Percentiles rank a stretch among this genome's conserved stretches.
Conservation (phyloP, 768 basidiomycete species). For the Suillus luteus region DNA sequence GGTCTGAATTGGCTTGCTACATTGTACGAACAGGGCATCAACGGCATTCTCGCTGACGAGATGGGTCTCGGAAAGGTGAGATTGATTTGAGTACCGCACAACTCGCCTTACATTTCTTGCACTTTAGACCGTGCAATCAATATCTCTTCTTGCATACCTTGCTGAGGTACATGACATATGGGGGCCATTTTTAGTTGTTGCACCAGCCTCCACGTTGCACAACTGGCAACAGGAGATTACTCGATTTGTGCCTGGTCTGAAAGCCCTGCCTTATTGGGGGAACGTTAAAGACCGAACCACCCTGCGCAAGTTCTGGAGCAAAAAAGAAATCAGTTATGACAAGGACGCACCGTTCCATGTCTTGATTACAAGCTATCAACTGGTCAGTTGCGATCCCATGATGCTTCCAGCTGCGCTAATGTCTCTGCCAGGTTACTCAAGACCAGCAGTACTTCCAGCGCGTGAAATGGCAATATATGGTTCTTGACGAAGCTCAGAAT, state of each 20-base stretch:
- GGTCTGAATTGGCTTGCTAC: slow-evolving; percentile 98
- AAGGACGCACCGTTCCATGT: slow-evolving; percentile 96
- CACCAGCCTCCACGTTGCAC: slow-evolving; percentile 95
- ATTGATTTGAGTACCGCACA: slow-evolving; percentile 9
- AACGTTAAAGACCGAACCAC: slow-evolving; percentile 95
- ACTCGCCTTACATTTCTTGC: not conserved
- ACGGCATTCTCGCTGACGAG: slow-evolving; percentile 98
- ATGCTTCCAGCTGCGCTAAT: slow-evolving; percentile 10
- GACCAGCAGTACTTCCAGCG: slow-evolving; percentile 98
- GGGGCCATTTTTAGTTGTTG: slow-evolving; percentile 98
- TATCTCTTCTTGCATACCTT: slow-evolving; percentile 92
- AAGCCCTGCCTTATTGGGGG: slow-evolving; percentile 98
- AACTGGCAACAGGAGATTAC: slow-evolving; percentile 99
- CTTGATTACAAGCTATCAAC: slow-evolving; percentile 94
- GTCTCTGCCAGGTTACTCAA: slow-evolving; percentile 70
- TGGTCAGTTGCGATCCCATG: slow-evolving; percentile 51
- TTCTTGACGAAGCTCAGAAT: slow-evolving; percentile 99
- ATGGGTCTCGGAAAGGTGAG: slow-evolving; percentile 91
- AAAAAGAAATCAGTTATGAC: slow-evolving; percentile 94
- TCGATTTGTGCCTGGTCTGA: slow-evolving; percentile 90
- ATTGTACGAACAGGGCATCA: slow-evolving; percentile 98
- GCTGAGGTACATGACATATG: slow-evolving; percentile 98
- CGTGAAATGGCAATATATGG: slow-evolving; percentile 99
- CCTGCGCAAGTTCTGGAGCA: slow-evolving; percentile 96
- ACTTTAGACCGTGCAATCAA: slow-evolving; percentile 91